A percentile compares a stretch with the other conserved stretches of the same genome.
Evolutionary conservation across 2,329 filamentous ascomycete species (phyloP).

Genomic region (Didymella exigua): DNA sequence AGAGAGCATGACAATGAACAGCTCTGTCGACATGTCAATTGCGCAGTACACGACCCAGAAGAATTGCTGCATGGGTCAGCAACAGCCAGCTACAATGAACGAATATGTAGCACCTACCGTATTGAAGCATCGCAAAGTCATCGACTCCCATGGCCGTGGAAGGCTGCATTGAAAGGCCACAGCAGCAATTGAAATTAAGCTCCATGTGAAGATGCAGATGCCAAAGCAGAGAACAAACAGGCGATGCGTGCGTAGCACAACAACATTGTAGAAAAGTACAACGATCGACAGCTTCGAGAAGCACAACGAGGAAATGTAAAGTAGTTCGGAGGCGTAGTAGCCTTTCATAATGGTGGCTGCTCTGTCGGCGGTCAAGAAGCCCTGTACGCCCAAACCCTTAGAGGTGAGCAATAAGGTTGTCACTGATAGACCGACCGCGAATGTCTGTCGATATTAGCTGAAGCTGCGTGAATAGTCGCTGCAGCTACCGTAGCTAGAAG

Average conservation of each 20-base stretch:
- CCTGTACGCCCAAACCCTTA: conserved; percentile 30
- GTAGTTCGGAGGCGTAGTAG: conserved; percentile 42
- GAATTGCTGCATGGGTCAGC: conserved; percentile 31
- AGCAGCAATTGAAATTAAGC: conserved; percentile 29
- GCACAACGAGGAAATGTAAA: conserved; percentile 39
- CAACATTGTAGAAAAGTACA: conserved; percentile 36
- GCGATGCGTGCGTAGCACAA: conserved; percentile 26
- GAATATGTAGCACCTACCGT: conserved; percentile 24
- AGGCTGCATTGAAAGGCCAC: conserved; percentile 41
- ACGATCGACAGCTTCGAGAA: conserved; percentile 41
- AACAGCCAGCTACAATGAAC: rapidly evolving
- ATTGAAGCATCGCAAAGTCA: conserved; percentile 37
- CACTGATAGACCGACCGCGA: conserved; percentile 35
- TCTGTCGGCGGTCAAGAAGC: conserved; percentile 23
- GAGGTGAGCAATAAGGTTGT: conserved; percentile 33
- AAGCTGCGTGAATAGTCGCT: no score
- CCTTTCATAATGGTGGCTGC: conserved; percentile 36
- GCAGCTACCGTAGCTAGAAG: conserved; percentile 37
- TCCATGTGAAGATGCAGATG: conserved; percentile 37
- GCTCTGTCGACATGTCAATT: conserved; percentile 41
- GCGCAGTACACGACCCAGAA: conserved; percentile 46
- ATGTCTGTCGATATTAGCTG: conserved; percentile 28
- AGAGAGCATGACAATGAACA: conserved; percentile 40
- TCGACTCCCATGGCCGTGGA: conserved; percentile 38
- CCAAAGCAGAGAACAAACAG: conserved; percentile 27